phyloP scores from a whole-genome alignment of 495 filamentous ascomycete genomes.

The Aspergillus hancockii region DNA sequence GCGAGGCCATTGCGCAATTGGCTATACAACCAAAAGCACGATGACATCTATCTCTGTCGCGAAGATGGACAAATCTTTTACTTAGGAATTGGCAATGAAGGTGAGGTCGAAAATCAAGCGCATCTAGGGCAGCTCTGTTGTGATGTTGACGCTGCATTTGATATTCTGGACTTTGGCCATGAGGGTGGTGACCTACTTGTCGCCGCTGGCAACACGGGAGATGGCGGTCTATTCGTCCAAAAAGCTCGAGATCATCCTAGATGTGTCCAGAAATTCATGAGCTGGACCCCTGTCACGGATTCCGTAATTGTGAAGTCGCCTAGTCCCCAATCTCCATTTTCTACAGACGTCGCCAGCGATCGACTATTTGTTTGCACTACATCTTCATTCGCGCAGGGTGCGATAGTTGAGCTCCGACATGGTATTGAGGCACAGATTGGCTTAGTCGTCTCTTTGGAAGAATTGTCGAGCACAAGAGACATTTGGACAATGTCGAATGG shows the following conservation, averaged over 20 bases:
- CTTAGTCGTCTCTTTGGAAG: slow-evolving; percentile 50
- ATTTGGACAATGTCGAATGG: slow-evolving; percentile 54
- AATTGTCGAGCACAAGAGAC: slow-evolving; percentile 33
- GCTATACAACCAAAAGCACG: slow-evolving; percentile 57
- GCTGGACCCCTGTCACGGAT: slow-evolving; percentile 83
- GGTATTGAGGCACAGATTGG: slow-evolving; percentile 69
- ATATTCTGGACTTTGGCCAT: slow-evolving; percentile 48
- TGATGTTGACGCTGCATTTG: slow-evolving; percentile 49
- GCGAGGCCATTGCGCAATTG: slow-evolving; percentile 65
- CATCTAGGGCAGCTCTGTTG: slow-evolving; percentile 43
- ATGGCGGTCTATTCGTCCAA: slow-evolving; percentile 75
- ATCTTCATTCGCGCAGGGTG: slow-evolving; percentile 50
- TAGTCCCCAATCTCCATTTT: slow-evolving; percentile 16
- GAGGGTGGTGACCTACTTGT: slow-evolving; percentile 72
- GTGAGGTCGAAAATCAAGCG: slow-evolving; percentile 37
- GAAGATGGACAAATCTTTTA: slow-evolving; percentile 77
- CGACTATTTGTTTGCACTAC: slow-evolving; percentile 44
- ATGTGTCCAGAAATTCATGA: slow-evolving; percentile 64
- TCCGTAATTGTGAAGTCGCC: slow-evolving; percentile 52
- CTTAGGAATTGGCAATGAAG: slow-evolving; percentile 59
- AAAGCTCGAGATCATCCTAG: slow-evolving; percentile 50
- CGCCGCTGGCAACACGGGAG: slow-evolving; percentile 77
- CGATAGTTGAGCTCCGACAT: slow-evolving; percentile 68
- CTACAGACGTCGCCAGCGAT: slow-evolving; percentile 27
- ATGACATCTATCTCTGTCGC: slow-evolving; percentile 75